phyloP scores from a whole-genome alignment of 202 grass and related monocot species.

The Setaria italica region DNA sequence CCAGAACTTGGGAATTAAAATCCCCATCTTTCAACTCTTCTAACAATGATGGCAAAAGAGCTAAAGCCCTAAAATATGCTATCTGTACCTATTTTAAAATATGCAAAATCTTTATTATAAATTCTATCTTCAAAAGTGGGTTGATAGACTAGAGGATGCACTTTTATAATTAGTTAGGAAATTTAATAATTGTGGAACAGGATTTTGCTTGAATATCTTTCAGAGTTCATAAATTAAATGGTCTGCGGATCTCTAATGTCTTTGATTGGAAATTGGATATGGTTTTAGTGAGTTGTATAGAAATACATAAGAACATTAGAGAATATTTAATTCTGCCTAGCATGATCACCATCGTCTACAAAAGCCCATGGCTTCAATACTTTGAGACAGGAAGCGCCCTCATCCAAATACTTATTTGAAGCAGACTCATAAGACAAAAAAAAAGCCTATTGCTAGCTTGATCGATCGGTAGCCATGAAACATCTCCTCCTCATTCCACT shows the following conservation, averaged over 20 bases:
- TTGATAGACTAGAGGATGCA: neutral
- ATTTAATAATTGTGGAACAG: no score
- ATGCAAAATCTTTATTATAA: no score
- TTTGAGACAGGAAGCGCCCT: neutral
- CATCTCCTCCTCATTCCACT: neutral
- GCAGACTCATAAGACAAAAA: conserved; percentile 2
- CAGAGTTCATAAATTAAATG: neutral
- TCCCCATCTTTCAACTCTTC: no score
- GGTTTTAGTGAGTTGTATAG: neutral
- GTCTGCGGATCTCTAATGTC: neutral
- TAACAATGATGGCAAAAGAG: no score
- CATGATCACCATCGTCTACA: neutral
- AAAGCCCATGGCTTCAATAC: neutral
- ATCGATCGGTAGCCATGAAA: conserved; percentile 43
- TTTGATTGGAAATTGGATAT: neutral
- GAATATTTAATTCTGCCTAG: neutral
- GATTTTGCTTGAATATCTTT: neutral
- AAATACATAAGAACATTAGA: no score
- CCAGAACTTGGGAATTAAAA: no score
- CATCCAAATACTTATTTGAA: neutral
- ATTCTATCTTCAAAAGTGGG: no score
- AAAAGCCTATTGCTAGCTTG: neutral
- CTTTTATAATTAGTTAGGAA: neutral
- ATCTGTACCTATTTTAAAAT: no score
- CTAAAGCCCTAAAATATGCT: no score